These are phyloP conservation scores for Amanita subjunquillea DNA, from an alignment of 768 basidiomycete species.

Conservation along the genomic window DNA sequence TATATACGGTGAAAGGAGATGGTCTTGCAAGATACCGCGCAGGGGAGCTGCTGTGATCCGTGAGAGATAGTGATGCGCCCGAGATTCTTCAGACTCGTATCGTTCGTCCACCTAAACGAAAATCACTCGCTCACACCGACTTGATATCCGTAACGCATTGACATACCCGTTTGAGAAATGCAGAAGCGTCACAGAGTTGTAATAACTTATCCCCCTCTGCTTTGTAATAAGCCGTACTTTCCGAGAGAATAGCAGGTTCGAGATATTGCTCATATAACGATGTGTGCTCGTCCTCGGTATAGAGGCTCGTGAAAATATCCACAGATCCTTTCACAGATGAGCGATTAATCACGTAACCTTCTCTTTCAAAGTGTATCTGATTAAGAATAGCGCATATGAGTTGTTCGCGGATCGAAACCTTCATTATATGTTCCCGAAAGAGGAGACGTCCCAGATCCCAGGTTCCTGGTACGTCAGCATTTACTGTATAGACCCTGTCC, in stretches of 20 bases:
- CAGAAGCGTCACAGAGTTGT: conserved; percentile 66
- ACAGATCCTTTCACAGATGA: conserved; percentile 85
- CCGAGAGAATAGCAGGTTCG: conserved; percentile 70
- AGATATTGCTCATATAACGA: conserved; percentile 78
- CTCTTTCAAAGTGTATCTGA: conserved; percentile 85
- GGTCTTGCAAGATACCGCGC: conserved; percentile 62
- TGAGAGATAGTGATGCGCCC: conserved; percentile 81
- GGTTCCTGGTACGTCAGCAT: conserved; percentile 68
- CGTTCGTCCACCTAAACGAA: conserved; percentile 61
- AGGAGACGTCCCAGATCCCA: conserved; percentile 75
- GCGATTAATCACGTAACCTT: conserved; percentile 85
- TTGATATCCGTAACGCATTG: conserved; percentile 16
- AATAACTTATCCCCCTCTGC: conserved; percentile 63
- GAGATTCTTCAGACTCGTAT: conserved; percentile 72
- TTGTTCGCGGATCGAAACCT: conserved; percentile 73
- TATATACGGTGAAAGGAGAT: conserved; percentile 73
- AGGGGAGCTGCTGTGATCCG: conserved; percentile 62
- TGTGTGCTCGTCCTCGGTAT: conserved; percentile 32
- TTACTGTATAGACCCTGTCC: conserved; percentile 85
- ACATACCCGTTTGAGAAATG: conserved; percentile 66
- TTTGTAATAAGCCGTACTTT: conserved; percentile 73
- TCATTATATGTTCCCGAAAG: conserved; percentile 76
- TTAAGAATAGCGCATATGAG: conserved; percentile 73
- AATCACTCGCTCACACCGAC: conserved; percentile 8
- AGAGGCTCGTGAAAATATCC: conserved; percentile 70